Percentiles rank a stretch among this genome's conserved stretches.
These are phyloP conservation scores for Cladosporium sphaerospermum DNA, from an alignment of 2,329 filamentous ascomycete genomes.

Conservation along the genomic window DNA sequence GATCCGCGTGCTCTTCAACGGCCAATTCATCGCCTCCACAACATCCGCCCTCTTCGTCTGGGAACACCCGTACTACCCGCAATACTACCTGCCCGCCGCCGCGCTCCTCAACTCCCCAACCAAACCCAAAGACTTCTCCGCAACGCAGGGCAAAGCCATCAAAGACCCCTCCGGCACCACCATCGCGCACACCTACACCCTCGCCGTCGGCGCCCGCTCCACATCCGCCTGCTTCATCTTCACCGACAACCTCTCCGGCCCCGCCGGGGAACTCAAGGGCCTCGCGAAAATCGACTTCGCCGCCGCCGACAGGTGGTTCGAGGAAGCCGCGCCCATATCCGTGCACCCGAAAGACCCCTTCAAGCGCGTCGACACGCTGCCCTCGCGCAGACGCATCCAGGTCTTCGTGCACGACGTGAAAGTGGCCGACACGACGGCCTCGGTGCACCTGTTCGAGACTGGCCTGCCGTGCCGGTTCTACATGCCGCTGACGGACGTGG, in stretches of 20 bases:
- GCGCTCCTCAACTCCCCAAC: constrained; percentile 12
- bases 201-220: constrained; percentile 17
- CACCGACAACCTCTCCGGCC: constrained; percentile 13
- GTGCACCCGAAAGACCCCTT: constrained; percentile 63
- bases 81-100: constrained; percentile 31
- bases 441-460: constrained; percentile 56
- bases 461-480: constrained; percentile 55
- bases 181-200: constrained; percentile 21
- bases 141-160: constrained; percentile 19
- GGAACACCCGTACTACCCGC: constrained; percentile 45
- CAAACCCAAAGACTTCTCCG: constrained; percentile 12
- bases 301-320: constrained; percentile 43
- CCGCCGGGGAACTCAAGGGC: constrained; percentile 13
- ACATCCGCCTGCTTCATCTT: constrained; percentile 20
- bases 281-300: constrained; percentile 26
- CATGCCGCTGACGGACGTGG: constrained; percentile 48
- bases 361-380: constrained; percentile 57
- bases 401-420: constrained; percentile 44
- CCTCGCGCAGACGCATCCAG: constrained; percentile 48
- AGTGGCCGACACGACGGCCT: constrained; percentile 41
- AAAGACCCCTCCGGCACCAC: constrained; percentile 11
- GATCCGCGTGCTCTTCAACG: constrained; percentile 29
- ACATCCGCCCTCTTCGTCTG: constrained; percentile 31
- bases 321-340: constrained; percentile 55
- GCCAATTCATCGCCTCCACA: constrained; percentile 30